Percentiles rank a stretch among this genome's conserved stretches.
phyloP scores from a whole-genome alignment of 495 filamentous ascomycete species.

The Acidiella bohemica region DNA sequence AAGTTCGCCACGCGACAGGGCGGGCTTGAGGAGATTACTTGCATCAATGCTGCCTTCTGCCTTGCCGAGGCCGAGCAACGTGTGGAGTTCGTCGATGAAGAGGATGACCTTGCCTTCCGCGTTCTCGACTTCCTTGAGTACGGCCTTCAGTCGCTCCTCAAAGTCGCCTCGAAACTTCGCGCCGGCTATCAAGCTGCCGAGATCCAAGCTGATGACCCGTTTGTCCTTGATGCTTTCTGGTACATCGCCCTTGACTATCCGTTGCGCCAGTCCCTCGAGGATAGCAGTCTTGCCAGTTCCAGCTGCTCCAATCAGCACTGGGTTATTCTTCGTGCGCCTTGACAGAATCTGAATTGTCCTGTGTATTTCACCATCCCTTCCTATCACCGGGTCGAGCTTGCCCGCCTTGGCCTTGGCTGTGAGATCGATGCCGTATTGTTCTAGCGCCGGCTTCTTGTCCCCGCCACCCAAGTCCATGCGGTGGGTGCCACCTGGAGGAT shows the following conservation, averaged over 20 bases:
- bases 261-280: conserved; percentile 77
- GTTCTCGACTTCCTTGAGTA: conserved; percentile 80
- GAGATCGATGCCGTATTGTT: conserved; percentile 82
- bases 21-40: conserved; percentile 90
- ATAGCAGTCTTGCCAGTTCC: conserved; percentile 96
- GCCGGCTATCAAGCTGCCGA: conserved; percentile 86
- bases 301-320: conserved; percentile 80
- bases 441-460: conserved; percentile 70
- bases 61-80: conserved; percentile 80
- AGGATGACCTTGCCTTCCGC: conserved; percentile 81
- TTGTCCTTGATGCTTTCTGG: conserved; percentile 96
- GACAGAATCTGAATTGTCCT: conserved; percentile 90
- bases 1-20: conserved; percentile 76
- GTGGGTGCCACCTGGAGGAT: conserved; percentile 81
- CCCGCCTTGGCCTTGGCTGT: conserved; percentile 75
- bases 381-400: conserved; percentile 92
- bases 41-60: conserved; percentile 94
- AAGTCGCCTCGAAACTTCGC: conserved; percentile 95
- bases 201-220: conserved; percentile 68
- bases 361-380: conserved; percentile 79
- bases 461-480: conserved; percentile 76
- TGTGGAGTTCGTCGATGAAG: conserved; percentile 93
- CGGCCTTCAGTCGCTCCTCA: conserved; percentile 82
- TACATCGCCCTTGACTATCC: conserved; percentile 85
- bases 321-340: conserved; percentile 90